Evolutionary conservation across 345 rosid genomes (phyloP), one percentile per base, ranked within the genome.

Genomic region (Salix udensis): DNA sequence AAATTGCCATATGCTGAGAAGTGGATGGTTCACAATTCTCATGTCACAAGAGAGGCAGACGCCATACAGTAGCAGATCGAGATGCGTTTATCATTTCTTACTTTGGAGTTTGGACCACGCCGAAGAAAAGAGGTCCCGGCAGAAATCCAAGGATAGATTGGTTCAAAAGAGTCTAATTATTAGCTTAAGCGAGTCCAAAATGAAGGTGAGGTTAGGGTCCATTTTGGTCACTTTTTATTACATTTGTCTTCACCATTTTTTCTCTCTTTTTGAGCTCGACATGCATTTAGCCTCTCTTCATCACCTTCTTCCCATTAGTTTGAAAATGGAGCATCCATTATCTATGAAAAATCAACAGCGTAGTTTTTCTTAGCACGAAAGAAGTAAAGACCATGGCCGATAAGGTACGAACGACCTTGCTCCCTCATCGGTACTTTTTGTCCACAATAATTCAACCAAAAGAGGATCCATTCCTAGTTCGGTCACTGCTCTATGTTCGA

Each of bases 31-130:
- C 2, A 2, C 50, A 44, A 44, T 13, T 11, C 14, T 44, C 50
- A 44, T 16, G 5, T 44, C 50, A 44, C 50, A 44, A 13, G 60
- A 52, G 23, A 19, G 60, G 24, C 60, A 52, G 11, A 44, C 60
- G n/a, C 23, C 60, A 19, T 7, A 52, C 8, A 21, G 3, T 52
- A 52, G 60, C 60, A 52, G n/a, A 19, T 52, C 1, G n/a, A 14
- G n/a, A 5, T 58, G 14, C 16, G 6, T 52, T 67, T 50, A 12
- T 40, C 44, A 46, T 60, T 2, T 9, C 24, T 5, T 70, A 24
- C n/a, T n/a, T 76, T 48, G 58, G 77, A 73, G 53, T n/a, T 76
- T 61, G 58, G 79, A 68, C 64, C 74, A 72, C 65, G 14, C 36
- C 60, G 60, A 53, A 53, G 50, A 4, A 5, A 53, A 76, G 58